A percentile compares a stretch with the other conserved stretches of the same genome.
Conservation (phyloP, 805 yeast species). For the Naumovozyma castellii region DNA sequence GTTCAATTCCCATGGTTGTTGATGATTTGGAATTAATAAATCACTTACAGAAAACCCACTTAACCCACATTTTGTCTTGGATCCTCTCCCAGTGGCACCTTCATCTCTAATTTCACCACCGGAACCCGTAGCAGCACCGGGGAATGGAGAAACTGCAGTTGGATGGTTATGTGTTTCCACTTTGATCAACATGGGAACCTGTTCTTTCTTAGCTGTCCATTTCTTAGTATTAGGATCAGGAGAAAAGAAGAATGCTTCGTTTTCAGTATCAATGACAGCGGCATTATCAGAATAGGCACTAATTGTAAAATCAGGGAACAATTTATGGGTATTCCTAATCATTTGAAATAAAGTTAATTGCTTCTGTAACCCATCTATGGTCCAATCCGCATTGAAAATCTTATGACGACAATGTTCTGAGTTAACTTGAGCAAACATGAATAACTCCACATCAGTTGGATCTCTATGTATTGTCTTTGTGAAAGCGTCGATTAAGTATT, state of each 20-base stretch:
- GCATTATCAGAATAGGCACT: conserved; percentile 97
- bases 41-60: conserved; percentile 91
- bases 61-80: conserved; percentile 92
- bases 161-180: conserved; percentile 99
- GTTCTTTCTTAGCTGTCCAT: conserved; percentile 70
- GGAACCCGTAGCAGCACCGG: conserved; percentile 99
- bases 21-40: conserved; percentile 70
- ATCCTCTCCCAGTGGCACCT: conserved; percentile 98
- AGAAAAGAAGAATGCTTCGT: conserved; percentile 64
- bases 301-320: conserved; percentile 71
- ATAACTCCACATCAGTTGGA: conserved; percentile 95
- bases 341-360: conserved; percentile 75
- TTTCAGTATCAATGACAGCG: conserved; percentile 58
- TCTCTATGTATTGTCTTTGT: conserved; percentile 66
- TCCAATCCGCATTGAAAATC: conserved; percentile 98
- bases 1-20: conserved; percentile 92
- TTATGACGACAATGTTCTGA: conserved; percentile 99
- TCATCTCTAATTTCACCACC: conserved; percentile 99
- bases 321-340: conserved; percentile 88
- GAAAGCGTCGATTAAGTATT: conserved; percentile 77
- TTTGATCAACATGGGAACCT: conserved; percentile 81
- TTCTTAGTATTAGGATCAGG: conserved; percentile 65
- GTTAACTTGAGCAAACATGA: conserved; percentile 99
- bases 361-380: conserved; percentile 73
- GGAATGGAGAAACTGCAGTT: conserved; percentile 97